Base-by-base conservation (phyloP, 768 basidiomycete genomes). In the Hemileccinum impolitum region DNA sequence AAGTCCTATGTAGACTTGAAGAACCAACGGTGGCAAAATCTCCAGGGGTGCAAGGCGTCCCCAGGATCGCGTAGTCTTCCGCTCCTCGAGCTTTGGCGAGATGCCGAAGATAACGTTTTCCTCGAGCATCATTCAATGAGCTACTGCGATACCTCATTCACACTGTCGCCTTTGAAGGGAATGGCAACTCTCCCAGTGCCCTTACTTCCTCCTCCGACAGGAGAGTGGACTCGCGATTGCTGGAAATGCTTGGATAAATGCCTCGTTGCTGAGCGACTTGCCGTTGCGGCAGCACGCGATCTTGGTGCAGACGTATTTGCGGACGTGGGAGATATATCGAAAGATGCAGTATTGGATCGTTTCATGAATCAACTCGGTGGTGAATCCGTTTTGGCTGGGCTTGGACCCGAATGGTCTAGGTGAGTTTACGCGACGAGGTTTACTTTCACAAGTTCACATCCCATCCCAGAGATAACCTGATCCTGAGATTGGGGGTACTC, bases 221-320 rank as follows among this genome's bases (percentile, higher is more conserved):
- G 69, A 13, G 69, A 66, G 35, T 94, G 90, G 90, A 73, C 75
- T 4, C 85, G 84, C 59, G 78, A 79, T 18, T 86, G 91, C 44
- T 94, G 90, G 90, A 90, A 86, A 63, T 61, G 73, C 41, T 72
- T 94, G 42, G 90, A 93, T 64, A 79, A 78, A 19, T 89, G 87
- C 58, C 85, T 91, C 53, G 84, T 85, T 11, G 85, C 87, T 45
- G 81, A 85, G 61, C 72, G 86, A 28, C 64, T 86, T 13, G 73
- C 75, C 3, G 55, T 79, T 39, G 80, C 74, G 3, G 65, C 54
- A 55, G 62, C 50, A 34, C 58, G 43, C 50, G 55, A 65, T 23
- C 41, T 61, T 2, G 42, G 37, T n/a, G 60, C 64, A 37, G 69
- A 72, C 34, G 63, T 64, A 9, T 54, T 85, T 39, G 84, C 75